Evolutionary conservation across 108 stramenopile species (phyloP).

Genomic region (Poteriospumella lacustris): DNA sequence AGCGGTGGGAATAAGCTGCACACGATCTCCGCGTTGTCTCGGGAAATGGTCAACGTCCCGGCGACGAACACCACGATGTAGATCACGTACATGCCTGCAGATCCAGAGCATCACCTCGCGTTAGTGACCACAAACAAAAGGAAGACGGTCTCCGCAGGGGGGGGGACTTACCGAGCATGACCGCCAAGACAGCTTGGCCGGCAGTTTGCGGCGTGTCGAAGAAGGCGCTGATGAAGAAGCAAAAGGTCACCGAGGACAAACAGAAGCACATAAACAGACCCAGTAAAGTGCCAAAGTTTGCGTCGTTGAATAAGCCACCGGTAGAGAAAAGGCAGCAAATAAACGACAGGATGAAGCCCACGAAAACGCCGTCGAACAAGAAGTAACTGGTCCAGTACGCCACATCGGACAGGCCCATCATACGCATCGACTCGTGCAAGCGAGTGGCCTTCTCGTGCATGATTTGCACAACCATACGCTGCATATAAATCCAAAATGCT

Average conservation of each 20-base stretch:
- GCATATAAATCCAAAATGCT: constrained; percentile 16
- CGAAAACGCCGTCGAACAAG: neutral
- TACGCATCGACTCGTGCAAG: constrained; percentile 19
- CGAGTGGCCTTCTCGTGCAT: neutral
- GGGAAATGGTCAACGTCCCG: neutral
- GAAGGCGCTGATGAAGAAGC: neutral
- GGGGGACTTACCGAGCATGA: neutral
- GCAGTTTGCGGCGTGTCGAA: constrained; percentile 12
- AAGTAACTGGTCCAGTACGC: constrained; percentile 21
- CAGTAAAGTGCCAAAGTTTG: neutral
- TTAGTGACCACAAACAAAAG: neutral
- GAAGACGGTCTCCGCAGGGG: neutral
- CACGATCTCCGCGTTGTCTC: neutral
- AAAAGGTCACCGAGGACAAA: neutral
- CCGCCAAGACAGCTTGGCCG: neutral
- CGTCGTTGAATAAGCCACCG: neutral
- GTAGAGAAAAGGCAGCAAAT: neutral
- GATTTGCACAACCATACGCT: neutral
- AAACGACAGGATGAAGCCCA: neutral
- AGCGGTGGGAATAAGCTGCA: constrained; percentile 1
- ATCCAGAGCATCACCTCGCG: neutral
- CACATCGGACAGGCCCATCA: neutral
- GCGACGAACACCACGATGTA: neutral
- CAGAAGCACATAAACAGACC: neutral
- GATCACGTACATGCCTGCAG: neutral